A percentile compares a stretch with the other conserved stretches of the same genome.
Evolutionary conservation across 805 yeast genomes (phyloP).

Genomic region (Candida nemodendra): DNA sequence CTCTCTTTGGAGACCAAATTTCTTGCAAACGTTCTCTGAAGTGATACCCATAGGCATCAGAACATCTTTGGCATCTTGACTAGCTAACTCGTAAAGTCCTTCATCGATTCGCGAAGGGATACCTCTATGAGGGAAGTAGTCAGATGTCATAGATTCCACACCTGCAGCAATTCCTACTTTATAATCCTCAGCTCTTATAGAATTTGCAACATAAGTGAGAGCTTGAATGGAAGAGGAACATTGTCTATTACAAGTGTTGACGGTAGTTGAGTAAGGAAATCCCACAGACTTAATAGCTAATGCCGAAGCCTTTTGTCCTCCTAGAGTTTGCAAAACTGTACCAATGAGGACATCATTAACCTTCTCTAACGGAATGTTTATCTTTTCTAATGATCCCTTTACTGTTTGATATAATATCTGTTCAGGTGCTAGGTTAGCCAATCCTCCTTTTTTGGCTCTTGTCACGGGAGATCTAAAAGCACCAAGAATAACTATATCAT

Average conservation of each 20-base stretch:
- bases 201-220: slow-evolving; percentile 32
- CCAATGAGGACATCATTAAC: slow-evolving; percentile 39
- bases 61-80: slow-evolving; percentile 33
- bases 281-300: slow-evolving; percentile 35
- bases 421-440: slow-evolving; percentile 37
- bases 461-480: slow-evolving; percentile 39
- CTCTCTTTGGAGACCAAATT: slow-evolving; percentile 27
- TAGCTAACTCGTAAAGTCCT: slow-evolving; percentile 23
- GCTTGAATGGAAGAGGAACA: slow-evolving; percentile 43
- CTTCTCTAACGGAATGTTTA: slow-evolving; percentile 23
- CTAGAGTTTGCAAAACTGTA: slow-evolving; percentile 36
- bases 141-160: slow-evolving; percentile 42
- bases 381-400: slow-evolving; percentile 28
- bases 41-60: slow-evolving; percentile 36
- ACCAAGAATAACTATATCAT: slow-evolving; percentile 37
- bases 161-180: slow-evolving; percentile 39
- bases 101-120: slow-evolving; percentile 34
- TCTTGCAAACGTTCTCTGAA: slow-evolving; percentile 29
- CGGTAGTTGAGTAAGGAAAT: slow-evolving; percentile 35
- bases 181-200: slow-evolving; percentile 33
- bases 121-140: slow-evolving; percentile 40
- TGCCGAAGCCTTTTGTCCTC: slow-evolving; percentile 40
- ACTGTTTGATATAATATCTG: slow-evolving; percentile 34
- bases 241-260: slow-evolving; percentile 38
- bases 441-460: slow-evolving; percentile 36